Conservation (phyloP, 805 yeast genomes). For the Candida gorgasii region DNA sequence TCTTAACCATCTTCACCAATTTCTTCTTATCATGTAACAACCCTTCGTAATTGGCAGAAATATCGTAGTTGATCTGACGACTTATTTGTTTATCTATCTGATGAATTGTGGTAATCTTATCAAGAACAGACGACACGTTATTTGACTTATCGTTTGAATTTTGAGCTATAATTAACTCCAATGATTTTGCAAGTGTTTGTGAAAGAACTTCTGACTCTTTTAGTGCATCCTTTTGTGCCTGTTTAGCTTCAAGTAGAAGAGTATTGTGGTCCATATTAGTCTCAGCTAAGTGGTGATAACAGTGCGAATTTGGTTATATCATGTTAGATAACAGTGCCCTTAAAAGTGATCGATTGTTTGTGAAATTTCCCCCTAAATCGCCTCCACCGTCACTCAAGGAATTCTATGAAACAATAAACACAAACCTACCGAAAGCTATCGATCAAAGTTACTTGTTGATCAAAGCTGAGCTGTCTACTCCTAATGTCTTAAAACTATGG, state of each 20-base stretch:
- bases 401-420: conserved; percentile 2
- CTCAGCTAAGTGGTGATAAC: not conserved
- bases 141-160: not conserved
- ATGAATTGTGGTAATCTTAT: conserved; percentile 42
- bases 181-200: conserved; percentile 22
- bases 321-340: not conserved
- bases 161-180: not conserved
- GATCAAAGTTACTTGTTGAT: conserved; percentile 11
- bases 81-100: conserved; percentile 39
- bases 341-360: conserved; percentile 7
- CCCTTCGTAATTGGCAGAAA: conserved; percentile 30
- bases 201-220: conserved; percentile 27
- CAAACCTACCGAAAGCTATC: conserved; percentile 1
- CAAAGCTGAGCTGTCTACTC: conserved; percentile 7
- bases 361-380: conserved; percentile 1
- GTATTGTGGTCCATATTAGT: conserved; percentile 12
- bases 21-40: conserved; percentile 24
- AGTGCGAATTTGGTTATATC: too few species aligned
- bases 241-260: conserved; percentile 35
- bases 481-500: conserved; percentile 30
- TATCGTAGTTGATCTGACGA: conserved; percentile 34
- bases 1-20: conserved; percentile 24
- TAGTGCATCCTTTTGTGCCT: conserved; percentile 29
- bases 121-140: conserved; percentile 22
- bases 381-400: not conserved